Conservation (phyloP, 1,284 basidiomycete species). For the Termitomyces sp. region DNA sequence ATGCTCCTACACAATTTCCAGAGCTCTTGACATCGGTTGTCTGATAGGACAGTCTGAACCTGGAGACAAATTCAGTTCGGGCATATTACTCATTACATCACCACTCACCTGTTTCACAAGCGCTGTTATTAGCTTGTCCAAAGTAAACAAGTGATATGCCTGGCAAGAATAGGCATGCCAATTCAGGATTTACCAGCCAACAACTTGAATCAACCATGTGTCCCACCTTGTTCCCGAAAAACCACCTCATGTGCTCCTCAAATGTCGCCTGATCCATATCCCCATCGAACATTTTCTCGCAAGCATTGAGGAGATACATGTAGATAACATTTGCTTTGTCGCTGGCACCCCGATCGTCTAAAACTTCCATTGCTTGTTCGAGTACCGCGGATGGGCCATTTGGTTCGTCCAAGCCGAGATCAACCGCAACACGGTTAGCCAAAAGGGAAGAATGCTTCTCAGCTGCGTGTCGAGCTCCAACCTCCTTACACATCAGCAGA, state of each 20-base stretch:
- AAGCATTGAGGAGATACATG: constrained; percentile 85
- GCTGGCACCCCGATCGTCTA: constrained; percentile 37
- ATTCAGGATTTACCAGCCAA: constrained; percentile 2
- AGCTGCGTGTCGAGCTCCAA: constrained; percentile 59
- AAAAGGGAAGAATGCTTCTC: constrained; percentile 55
- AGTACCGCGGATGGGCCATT: constrained; percentile 68
- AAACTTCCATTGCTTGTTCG: constrained; percentile 53
- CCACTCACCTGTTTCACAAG: constrained; percentile 81
- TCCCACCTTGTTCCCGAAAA: constrained; percentile 91
- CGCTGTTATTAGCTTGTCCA: constrained; percentile 86
- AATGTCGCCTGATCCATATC: constrained; percentile 88
- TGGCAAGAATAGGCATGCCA: constrained; percentile 28
- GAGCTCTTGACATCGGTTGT: constrained; percentile 70
- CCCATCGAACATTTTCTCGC: constrained; percentile 89
- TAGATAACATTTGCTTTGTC: constrained; percentile 68
- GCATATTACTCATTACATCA: background rate
- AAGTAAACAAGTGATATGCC: constrained; percentile 85
- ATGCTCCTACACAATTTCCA: constrained; percentile 58
- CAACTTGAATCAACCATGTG: constrained; percentile 6
- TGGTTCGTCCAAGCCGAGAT: constrained; percentile 71
- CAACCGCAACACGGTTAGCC: constrained; percentile 68
- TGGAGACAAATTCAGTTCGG: constrained; percentile 23
- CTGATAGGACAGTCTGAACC: constrained; percentile 81
- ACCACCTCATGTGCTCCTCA: constrained; percentile 94
- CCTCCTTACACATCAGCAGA: constrained; percentile 80